Evolutionary conservation across 108 stramenopile species (phyloP).

Genomic region (Conticribra guillardii): DNA sequence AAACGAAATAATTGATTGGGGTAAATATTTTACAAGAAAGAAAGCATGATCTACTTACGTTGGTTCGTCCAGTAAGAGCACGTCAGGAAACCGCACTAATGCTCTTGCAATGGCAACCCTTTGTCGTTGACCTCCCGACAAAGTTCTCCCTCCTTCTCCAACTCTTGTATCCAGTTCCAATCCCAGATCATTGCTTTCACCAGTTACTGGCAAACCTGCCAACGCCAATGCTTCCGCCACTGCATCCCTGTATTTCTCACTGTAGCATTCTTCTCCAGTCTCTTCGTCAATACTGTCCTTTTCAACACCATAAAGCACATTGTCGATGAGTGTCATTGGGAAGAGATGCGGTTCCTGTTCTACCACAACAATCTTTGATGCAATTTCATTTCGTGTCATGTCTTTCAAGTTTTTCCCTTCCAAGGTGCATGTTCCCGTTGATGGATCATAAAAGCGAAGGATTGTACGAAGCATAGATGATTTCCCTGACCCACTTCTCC

Average conservation of each 20-base stretch:
- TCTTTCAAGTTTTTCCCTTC: conserved; percentile 83
- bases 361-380: conserved; percentile 75
- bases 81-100: conserved; percentile 76
- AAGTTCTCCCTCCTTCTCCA: conserved; percentile 91
- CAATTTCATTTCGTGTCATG: conserved; percentile 76
- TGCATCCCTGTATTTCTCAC: conserved; percentile 54
- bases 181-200: conserved; percentile 75
- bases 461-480: conserved; percentile 85
- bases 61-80: conserved; percentile 92
- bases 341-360: conserved; percentile 93
- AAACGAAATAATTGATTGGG: conserved; percentile 16
- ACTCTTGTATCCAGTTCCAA: conserved; percentile 87
- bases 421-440: conserved; percentile 70
- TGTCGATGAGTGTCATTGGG: conserved; percentile 88
- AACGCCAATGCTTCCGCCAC: conserved; percentile 63
- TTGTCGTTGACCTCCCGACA: conserved; percentile 93
- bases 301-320: conserved; percentile 89
- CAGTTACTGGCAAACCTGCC: conserved; percentile 70
- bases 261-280: conserved; percentile 70
- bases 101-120: conserved; percentile 95
- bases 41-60: conserved; percentile 47
- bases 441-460: conserved; percentile 95
- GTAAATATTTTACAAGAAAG: background rate
- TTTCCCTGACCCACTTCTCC: conserved; percentile 93
- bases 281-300: conserved; percentile 71